Evolutionary conservation across 2,329 filamentous ascomycete species (phyloP), one percentile per base, ranked within the genome.

Genomic region (Beauveria scarabaeidicola): DNA sequence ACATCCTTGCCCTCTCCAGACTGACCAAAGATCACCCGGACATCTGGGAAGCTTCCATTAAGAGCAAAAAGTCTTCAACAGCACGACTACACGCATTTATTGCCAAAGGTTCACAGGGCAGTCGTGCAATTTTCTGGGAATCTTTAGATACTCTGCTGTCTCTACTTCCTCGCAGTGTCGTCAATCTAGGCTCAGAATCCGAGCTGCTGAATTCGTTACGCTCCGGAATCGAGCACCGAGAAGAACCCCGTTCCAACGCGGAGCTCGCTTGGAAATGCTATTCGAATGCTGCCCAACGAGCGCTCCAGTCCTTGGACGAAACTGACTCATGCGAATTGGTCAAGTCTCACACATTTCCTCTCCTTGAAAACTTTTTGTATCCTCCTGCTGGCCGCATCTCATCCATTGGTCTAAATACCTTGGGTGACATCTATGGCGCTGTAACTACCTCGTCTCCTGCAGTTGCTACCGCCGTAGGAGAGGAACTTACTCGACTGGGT

Each of bases 51-150:
- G 36, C 60, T 32, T 77, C 81, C 72, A 61, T 79, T 3, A 65
- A 68, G 17, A 75, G 75, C n/a, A 82, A 84, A 63, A 83, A 80
- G 60, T 73, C 81, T 1, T 77, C 82, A 0, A 64, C 82, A 1
- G 75, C 76, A 4, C 75, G 87, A 23, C 72, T 99, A 4, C 81
- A 83, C 53, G 77, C 84, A 9, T 94, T 95, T 65, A 76, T 97
- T 7, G 86, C 89, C 63, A 89, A 86, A 66, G 93, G 94, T 3
- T 96, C 93, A 0, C 90, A 97, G 67, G 83, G 85, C n/a, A 88
- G 88, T 3, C 77, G 84, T 0, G 74, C 79, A 3, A 81, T 79
- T 10, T 96, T 87, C 68, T 99, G 94, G 94, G 73, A 78, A 27
- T 82, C 81, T 17, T 70, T 96, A 36, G 77, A 81, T 43, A 75